These are phyloP conservation scores for Porodaedalea pini DNA, from an alignment of 1,284 basidiomycete species.

Conservation along the genomic window DNA sequence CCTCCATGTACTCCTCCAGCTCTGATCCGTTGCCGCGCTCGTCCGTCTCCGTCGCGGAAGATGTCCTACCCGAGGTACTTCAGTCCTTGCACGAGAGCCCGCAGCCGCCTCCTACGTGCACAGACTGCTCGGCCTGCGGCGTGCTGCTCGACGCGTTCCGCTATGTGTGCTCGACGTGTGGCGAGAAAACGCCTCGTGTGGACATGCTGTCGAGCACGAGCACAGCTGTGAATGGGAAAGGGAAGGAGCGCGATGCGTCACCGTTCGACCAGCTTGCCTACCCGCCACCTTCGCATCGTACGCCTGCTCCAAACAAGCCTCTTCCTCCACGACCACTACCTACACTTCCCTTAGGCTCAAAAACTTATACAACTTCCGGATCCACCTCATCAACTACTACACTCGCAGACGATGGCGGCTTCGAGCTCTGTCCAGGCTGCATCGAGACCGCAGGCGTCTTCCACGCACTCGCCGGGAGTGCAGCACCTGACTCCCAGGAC, in stretches of 20 bases:
- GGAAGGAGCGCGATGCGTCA: conserved; percentile 28
- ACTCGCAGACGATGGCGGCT: conserved; percentile 42
- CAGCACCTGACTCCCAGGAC: conserved; percentile 44
- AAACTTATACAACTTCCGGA: conserved; percentile 20
- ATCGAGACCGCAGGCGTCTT: conserved; percentile 72
- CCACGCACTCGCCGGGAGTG: conserved; percentile 60
- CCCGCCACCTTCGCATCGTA: conserved; percentile 21
- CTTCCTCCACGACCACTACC: conserved; percentile 10
- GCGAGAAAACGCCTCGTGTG: conserved; percentile 56
- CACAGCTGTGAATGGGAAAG: conserved; percentile 34
- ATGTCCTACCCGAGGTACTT: conserved; percentile 51
- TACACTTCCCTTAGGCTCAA: conserved; percentile 17
- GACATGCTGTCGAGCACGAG: conserved; percentile 28
- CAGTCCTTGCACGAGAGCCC: conserved; percentile 46
- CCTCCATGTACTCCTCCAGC: conserved; percentile 28
- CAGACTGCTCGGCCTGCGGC: conserved; percentile 80
- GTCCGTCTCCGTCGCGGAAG: conserved; percentile 20
- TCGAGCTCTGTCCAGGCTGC: conserved; percentile 79
- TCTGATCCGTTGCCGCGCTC: conserved; percentile 33
- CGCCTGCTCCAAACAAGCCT: not conserved
- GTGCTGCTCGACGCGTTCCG: conserved; percentile 70
- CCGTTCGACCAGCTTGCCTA: conserved; percentile 18
- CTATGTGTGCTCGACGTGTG: conserved; percentile 84
- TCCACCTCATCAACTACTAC: conserved; percentile 25
- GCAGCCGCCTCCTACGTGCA: conserved; percentile 63